These are phyloP conservation scores for Geosmithia flava DNA, from an alignment of 2,329 filamentous ascomycete genomes.

Conservation along the genomic window DNA sequence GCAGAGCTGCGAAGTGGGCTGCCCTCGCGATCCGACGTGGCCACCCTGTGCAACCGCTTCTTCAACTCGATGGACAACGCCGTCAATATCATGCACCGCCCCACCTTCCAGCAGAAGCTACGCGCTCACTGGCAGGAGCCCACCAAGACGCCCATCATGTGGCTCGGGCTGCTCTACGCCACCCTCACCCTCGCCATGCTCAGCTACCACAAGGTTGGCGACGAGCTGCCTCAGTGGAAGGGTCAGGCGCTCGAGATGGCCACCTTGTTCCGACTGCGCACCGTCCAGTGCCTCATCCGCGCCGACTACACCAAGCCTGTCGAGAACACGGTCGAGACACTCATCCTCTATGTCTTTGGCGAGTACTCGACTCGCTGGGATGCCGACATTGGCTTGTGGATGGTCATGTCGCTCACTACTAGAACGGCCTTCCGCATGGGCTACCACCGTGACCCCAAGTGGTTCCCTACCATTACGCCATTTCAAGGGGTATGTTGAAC, in stretches of 20 bases:
- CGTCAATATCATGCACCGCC: slow-evolving; percentile 68
- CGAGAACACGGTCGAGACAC: slow-evolving; percentile 65
- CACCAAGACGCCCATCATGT: slow-evolving; percentile 60
- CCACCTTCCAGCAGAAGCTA: slow-evolving; percentile 70
- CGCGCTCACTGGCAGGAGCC: slow-evolving; percentile 58
- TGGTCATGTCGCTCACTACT: slow-evolving; percentile 42
- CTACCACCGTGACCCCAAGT: slow-evolving; percentile 66
- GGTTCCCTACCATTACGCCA: slow-evolving; percentile 58
- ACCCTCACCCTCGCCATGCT: slow-evolving; percentile 68
- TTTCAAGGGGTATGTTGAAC: slow-evolving; percentile 56
- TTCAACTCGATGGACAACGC: slow-evolving; percentile 70
- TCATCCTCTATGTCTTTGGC: slow-evolving; percentile 63
- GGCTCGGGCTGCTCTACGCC: slow-evolving; percentile 66
- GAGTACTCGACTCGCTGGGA: slow-evolving; percentile 65
- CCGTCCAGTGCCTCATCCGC: slow-evolving; percentile 65
- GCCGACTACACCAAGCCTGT: slow-evolving; percentile 68
- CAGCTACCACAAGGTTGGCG: slow-evolving; percentile 67
- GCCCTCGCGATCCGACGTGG: slow-evolving; percentile 70
- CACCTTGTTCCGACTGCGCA: slow-evolving; percentile 54
- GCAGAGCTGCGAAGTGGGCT: slow-evolving; percentile 68
- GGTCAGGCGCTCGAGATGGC: slow-evolving; percentile 50
- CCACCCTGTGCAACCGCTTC: slow-evolving; percentile 76
- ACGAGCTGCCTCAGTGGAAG: slow-evolving; percentile 68
- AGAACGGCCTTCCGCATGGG: slow-evolving; percentile 56
- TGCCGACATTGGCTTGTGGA: slow-evolving; percentile 55